These are phyloP conservation scores for Trapa incisa DNA, from an alignment of 345 rosid species.

Conservation along the genomic window DNA sequence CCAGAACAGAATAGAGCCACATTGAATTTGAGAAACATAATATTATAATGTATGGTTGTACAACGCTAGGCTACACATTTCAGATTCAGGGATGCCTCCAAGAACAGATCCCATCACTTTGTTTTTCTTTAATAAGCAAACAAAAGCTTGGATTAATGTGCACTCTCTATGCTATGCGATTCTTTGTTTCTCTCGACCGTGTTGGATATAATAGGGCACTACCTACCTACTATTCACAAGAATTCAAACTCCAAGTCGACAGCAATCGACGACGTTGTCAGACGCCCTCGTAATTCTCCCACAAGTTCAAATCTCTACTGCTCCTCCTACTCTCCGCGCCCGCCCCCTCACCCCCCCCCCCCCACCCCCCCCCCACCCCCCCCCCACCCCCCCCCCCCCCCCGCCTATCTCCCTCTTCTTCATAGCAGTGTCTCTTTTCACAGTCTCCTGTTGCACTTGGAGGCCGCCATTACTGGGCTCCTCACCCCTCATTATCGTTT, in stretches of 20 bases:
- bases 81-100: background rate
- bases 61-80: no score
- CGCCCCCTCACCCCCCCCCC: no score
- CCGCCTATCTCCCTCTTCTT: slow-evolving; percentile 10
- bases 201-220: no score
- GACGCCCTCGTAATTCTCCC: background rate
- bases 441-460: slow-evolving; percentile 38
- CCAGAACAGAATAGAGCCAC: no score
- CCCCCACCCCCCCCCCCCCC: no score
- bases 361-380: no score
- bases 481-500: no score
- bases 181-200: no score
- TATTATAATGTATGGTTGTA: no score
- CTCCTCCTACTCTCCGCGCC: background rate
- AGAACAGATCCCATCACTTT: slow-evolving; percentile 4
- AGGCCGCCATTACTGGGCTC: background rate
- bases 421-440: no score
- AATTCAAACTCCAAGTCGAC: slow-evolving; percentile 2
- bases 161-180: no score
- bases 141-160: background rate
- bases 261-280: background rate
- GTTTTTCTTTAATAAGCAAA: background rate
- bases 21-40: no score
- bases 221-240: slow-evolving; percentile 1
- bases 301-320: background rate